Evolutionary conservation across 768 basidiomycete genomes (phyloP), one percentile per base, ranked within the genome.

Genomic region (Gloeostereum incarnatum): DNA sequence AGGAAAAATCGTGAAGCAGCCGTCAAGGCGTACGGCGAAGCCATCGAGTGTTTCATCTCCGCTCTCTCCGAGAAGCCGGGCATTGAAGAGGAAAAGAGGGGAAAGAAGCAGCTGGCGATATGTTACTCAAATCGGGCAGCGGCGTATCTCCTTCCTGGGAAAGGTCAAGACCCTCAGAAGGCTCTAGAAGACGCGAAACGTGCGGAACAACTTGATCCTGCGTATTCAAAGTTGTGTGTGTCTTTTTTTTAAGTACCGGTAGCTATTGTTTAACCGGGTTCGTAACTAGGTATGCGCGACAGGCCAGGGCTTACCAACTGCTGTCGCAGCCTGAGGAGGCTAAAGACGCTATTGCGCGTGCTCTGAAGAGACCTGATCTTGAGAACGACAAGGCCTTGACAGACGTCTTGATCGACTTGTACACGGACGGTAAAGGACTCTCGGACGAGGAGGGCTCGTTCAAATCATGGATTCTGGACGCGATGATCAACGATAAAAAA

Each of bases 121-220:
- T 63, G 61, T 37, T 49, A 48, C 39, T 47, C 52, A 62, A 62
- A n/a, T 46, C 48, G 59, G 7, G 54, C 61, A 4, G 62, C 58
- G 19, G 45, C 58, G 16, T 49, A 55, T 39, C 38, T 60, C 19
- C 25, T 62, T 4, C 51, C 56, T 1, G 58, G 56, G 9, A 36
- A 33, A 6, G 59, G 52, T 1, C 37, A 44, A 25, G 48, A 54
- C 39, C 39, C 46, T 30, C 32, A 50, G 39, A 53, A 57, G 40
- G 61, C 62, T n/a, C 38, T 62, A n/a, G 13, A 50, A 23, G 59
- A 60, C 36, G 61, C 55, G 8, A 42, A 55, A 31, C 33, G 40
- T 10, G 53, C 61, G n/a, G 49, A 53, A 26, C 39, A 35, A 22
- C 37, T 38, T 10, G 50, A 62, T 38, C 45, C 50, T 19, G 41